phyloP scores from a whole-genome alignment of 305 asterid species.

The Ruellia speciosa region DNA sequence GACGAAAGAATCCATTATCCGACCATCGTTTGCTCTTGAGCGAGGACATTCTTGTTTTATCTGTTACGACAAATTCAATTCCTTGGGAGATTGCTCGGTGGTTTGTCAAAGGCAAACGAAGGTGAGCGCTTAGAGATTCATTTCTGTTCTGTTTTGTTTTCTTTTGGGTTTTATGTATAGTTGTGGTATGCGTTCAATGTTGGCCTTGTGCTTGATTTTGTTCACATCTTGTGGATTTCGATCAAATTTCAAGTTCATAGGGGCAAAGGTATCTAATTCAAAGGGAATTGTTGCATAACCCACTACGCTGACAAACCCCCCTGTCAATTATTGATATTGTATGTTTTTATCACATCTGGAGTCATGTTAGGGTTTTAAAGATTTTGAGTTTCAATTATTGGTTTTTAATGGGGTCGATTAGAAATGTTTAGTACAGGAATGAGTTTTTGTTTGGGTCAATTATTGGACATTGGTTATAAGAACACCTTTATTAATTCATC shows the following conservation, averaged over 20 bases:
- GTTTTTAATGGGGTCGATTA: background rate
- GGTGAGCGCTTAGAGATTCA: conserved; percentile 13
- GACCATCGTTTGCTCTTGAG: background rate
- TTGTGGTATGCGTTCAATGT: background rate
- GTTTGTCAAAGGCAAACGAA: conserved; percentile 10
- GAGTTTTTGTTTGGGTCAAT: background rate
- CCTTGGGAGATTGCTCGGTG: background rate
- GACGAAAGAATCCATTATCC: background rate
- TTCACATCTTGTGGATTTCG: background rate
- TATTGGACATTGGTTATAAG: background rate
- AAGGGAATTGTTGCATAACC: background rate
- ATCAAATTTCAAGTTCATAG: background rate
- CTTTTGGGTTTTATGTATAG: conserved; percentile 1
- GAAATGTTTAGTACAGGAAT: no score
- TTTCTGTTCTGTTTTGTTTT: background rate
- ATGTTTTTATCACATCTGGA: background rate
- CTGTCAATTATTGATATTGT: background rate
- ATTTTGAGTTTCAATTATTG: background rate
- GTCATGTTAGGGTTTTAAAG: background rate
- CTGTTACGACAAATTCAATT: background rate
- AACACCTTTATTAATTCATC: background rate
- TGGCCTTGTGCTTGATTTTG: conserved; percentile 1
- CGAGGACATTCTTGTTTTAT: background rate
- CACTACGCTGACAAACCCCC: no score
- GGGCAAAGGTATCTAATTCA: background rate